Percentiles rank a stretch among this genome's conserved stretches.
These are phyloP conservation scores for Triglochin maritima DNA, from an alignment of 106 monocot species.

Conservation along the genomic window DNA sequence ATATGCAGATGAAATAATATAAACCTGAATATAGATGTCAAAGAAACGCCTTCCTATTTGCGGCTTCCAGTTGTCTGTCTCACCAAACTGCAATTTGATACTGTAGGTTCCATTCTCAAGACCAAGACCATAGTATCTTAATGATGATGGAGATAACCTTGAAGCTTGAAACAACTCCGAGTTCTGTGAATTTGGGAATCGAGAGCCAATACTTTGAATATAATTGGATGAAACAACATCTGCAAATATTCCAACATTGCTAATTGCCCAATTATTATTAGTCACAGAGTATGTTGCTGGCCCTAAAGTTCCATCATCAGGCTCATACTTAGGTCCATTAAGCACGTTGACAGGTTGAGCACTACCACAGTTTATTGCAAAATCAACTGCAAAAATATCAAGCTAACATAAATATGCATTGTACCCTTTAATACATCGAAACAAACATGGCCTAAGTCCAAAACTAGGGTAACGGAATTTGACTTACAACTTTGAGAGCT, in stretches of 20 bases:
- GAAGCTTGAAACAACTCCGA: constrained; percentile 63
- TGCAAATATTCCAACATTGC: constrained; percentile 58
- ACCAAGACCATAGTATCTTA: constrained; percentile 85
- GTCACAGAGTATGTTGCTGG: constrained; percentile 69
- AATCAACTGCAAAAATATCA: constrained; percentile 33
- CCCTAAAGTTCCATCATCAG: constrained; percentile 36
- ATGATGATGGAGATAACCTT: constrained; percentile 70
- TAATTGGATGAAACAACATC: constrained; percentile 23
- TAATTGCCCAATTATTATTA: constrained; percentile 53
- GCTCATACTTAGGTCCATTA: constrained; percentile 43
- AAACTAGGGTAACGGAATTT: not conserved
- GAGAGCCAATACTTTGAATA: constrained; percentile 22
- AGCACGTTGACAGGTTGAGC: constrained; percentile 19
- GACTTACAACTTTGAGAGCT: constrained; percentile 54
- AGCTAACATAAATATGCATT: too few species aligned
- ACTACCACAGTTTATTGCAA: constrained; percentile 86
- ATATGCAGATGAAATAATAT: not conserved
- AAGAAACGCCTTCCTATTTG: constrained; percentile 67
- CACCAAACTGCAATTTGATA: constrained; percentile 52
- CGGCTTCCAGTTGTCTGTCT: constrained; percentile 25
- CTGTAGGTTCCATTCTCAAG: constrained; percentile 85
- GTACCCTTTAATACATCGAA: too few species aligned
- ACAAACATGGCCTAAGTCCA: too few species aligned
- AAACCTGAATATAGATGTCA: constrained; percentile 78
- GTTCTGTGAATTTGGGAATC: constrained; percentile 51